These are phyloP conservation scores for Penicillium simplicissimum DNA, from an alignment of 495 filamentous ascomycete species.

Conservation along the genomic window DNA sequence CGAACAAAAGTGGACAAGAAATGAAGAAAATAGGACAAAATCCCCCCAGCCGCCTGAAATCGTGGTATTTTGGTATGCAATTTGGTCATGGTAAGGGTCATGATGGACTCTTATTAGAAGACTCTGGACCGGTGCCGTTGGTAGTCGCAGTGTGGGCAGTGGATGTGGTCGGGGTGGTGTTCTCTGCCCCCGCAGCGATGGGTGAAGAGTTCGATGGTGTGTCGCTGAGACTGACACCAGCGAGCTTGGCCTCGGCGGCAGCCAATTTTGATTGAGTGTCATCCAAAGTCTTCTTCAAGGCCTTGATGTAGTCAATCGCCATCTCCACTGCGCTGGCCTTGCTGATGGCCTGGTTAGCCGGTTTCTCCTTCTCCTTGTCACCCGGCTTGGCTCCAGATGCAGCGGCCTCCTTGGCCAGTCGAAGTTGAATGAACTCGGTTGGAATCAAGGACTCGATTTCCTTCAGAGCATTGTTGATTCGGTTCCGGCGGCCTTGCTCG, in stretches of 20 bases:
- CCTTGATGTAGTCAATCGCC: conserved; percentile 93
- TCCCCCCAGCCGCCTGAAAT: background rate
- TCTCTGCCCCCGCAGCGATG: background rate
- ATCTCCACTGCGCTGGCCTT: conserved; percentile 96
- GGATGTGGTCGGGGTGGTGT: background rate
- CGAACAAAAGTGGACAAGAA: background rate
- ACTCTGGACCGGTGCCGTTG: background rate
- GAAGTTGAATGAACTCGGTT: conserved; percentile 41
- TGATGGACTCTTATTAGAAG: background rate
- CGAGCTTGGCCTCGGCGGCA: conserved; percentile 55
- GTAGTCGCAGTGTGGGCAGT: background rate
- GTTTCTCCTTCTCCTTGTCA: conserved; percentile 50
- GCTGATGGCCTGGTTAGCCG: conserved; percentile 63
- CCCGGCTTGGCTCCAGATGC: conserved; percentile 30
- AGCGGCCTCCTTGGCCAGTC: conserved; percentile 37
- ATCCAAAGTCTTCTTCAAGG: conserved; percentile 70
- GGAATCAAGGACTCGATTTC: conserved; percentile 88
- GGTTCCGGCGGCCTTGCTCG: conserved; percentile 90
- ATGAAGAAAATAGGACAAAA: background rate
- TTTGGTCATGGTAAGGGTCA: background rate
- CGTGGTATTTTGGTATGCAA: conserved; percentile 3
- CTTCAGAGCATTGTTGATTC: conserved; percentile 90
- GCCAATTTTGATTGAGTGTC: conserved; percentile 66
- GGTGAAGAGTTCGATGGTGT: background rate
- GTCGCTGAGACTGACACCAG: background rate